Conservation (phyloP, 176 grass and related monocot genomes). For the Olyra latifolia region DNA sequence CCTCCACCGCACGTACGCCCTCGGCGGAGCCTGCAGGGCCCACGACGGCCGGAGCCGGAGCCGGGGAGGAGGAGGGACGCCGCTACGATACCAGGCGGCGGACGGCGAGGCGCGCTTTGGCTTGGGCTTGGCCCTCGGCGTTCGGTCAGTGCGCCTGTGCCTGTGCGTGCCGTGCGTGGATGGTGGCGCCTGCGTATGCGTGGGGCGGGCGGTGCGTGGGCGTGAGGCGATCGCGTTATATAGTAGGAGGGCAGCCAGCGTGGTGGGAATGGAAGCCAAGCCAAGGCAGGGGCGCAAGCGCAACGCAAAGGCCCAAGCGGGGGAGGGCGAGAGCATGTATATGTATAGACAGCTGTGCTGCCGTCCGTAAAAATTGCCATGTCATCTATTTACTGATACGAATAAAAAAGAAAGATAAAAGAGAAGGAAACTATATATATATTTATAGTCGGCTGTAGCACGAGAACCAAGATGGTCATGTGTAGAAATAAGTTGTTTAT, state of each 20-base stretch:
- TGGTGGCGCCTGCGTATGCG: slow-evolving; percentile 3
- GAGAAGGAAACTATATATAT: no score
- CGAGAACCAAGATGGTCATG: no score
- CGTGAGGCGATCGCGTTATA: slow-evolving; percentile 43
- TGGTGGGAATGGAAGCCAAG: neutral
- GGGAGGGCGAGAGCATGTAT: neutral
- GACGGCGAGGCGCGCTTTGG: neutral
- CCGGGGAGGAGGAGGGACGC: neutral
- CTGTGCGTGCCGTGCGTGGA: neutral
- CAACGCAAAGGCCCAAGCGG: neutral
- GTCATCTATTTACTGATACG: no score
- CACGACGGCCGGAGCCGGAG: slow-evolving; percentile 14
- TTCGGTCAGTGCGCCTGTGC: neutral
- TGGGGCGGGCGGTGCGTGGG: slow-evolving; percentile 24
- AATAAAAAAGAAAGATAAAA: no score
- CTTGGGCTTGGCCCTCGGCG: slow-evolving; percentile 19
- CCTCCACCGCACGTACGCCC: neutral
- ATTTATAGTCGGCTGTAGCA: no score
- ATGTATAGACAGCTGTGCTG: no score
- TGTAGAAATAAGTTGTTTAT: no score
- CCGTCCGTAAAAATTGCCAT: no score
- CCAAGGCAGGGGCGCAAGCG: neutral
- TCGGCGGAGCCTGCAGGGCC: neutral
- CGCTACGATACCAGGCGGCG: neutral
- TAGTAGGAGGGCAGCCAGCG: slow-evolving; percentile 22